phyloP scores from a whole-genome alignment of 2,329 filamentous ascomycete genomes.

The Aspergillus sp. region DNA sequence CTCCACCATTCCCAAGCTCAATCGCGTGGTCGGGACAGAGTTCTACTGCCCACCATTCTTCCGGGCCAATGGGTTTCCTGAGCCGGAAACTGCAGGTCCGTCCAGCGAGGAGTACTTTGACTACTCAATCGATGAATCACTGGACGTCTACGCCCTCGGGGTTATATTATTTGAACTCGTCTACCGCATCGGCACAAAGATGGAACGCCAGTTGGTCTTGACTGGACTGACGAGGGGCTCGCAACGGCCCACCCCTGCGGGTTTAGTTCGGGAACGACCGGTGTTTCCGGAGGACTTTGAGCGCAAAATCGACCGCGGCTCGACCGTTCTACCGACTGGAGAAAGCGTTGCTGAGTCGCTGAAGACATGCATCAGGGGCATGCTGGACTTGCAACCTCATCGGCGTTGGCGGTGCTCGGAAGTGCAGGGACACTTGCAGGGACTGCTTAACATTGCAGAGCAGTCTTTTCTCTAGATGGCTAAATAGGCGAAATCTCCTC shows the following conservation, averaged over 20 bases:
- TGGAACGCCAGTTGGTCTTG: constrained; percentile 48
- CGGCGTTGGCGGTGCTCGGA: constrained; percentile 39
- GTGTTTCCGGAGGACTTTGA: constrained; percentile 40
- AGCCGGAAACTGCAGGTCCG: background rate
- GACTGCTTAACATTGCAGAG: constrained; percentile 23
- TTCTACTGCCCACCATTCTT: constrained; percentile 57
- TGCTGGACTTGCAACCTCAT: constrained; percentile 40
- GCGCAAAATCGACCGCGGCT: constrained; percentile 36
- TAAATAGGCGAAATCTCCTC: too few species aligned
- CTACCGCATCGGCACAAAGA: constrained; percentile 53
- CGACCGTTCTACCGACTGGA: constrained; percentile 24
- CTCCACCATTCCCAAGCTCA: constrained; percentile 20
- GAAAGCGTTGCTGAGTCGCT: constrained; percentile 33
- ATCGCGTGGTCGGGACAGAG: constrained; percentile 59
- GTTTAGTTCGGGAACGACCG: constrained; percentile 11
- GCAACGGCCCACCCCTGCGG: constrained; percentile 1
- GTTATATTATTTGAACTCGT: constrained; percentile 64
- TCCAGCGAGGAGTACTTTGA: constrained; percentile 14
- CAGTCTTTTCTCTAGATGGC: background rate
- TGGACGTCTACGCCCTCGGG: constrained; percentile 63
- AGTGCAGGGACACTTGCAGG: constrained; percentile 35
- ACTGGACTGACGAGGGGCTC: constrained; percentile 37
- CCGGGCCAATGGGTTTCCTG: constrained; percentile 8
- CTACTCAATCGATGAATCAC: constrained; percentile 48
- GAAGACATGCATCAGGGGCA: constrained; percentile 40